Percentiles rank a stretch among this genome's conserved stretches.
Conservation (phyloP, 129 eudicot genomes). For the carrot (Daucus carota) region DH1_v3.0 NC_030382.2:37291001-37291500, state of each 20-base stretch:
- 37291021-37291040: background rate
- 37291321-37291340: background rate
- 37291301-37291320: background rate
- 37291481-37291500: slow-evolving; percentile 19
- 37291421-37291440: background rate
- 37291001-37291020: background rate
- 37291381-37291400: background rate
- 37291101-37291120: background rate
- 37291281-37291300: background rate
- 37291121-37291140: background rate
- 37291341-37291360: background rate
- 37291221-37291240: background rate
- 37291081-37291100: background rate
- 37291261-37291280: background rate
- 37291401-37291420: background rate
- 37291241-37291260: background rate
- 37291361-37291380: background rate
- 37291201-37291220: too few relatives aligned
- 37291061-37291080: background rate
- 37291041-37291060: background rate
- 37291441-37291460: background rate
- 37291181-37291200: too few relatives aligned
- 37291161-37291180: background rate
- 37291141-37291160: background rate
- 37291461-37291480: background rate